phyloP scores from a whole-genome alignment of 176 grass and related monocot genomes.

The Sorghum bicolor region Sorghum_bicolor_NCBIv3 NC_012872.2:15025501-15026000 shows the following conservation, averaged over 20 bases:
- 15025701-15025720: too few species aligned
- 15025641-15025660: not conserved
- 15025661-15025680: not conserved
- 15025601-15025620: not conserved
- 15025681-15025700: not conserved
- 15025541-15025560: not conserved
- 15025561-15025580: not conserved
- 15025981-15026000: slow-evolving; percentile 74
- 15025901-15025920: slow-evolving; percentile 65
- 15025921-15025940: slow-evolving; percentile 92
- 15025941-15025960: slow-evolving; percentile 64
- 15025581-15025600: not conserved
- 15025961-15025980: slow-evolving; percentile 50
- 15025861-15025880: slow-evolving; percentile 38
- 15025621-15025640: not conserved
- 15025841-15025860: slow-evolving; percentile 49
- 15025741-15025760: not conserved
- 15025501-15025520: too few species aligned
- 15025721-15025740: not conserved
- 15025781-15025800: slow-evolving; percentile 41
- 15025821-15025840: slow-evolving; percentile 46
- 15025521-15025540: not conserved
- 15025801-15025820: slow-evolving; percentile 88
- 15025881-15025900: slow-evolving; percentile 56
- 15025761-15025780: not conserved